A percentile compares a stretch with the other conserved stretches of the same genome.
These are phyloP conservation scores for Paecilomyces niveus DNA, from an alignment of 2,329 filamentous ascomycete genomes.

Conservation along the genomic window DNA sequence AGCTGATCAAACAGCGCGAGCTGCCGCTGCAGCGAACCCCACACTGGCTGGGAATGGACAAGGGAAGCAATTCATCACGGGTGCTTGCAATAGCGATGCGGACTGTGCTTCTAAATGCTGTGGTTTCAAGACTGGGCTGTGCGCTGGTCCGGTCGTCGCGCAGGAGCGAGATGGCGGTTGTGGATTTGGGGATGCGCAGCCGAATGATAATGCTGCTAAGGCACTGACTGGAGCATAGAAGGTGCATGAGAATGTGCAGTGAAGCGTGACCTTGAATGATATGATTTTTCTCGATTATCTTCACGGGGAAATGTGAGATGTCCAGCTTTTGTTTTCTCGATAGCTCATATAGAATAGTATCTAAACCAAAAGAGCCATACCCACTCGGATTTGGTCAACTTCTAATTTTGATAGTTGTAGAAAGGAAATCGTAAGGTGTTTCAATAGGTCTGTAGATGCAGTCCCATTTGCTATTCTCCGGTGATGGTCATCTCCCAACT, in stretches of 20 bases:
- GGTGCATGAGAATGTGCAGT: neutral
- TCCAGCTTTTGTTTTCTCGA: neutral
- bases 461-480: too few species aligned
- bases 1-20: neutral
- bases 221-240: constrained; percentile 7
- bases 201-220: constrained; percentile 25
- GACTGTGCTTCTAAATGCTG: constrained; percentile 25
- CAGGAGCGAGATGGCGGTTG: constrained; percentile 30
- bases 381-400: neutral
- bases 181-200: constrained; percentile 26
- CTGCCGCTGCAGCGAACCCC: constrained; percentile 1
- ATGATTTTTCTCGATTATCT: neutral
- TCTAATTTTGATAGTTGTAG: too few species aligned
- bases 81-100: constrained; percentile 27
- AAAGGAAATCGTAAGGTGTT: too few species aligned
- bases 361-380: neutral
- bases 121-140: constrained; percentile 16
- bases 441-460: too few species aligned
- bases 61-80: constrained; percentile 34
- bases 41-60: neutral
- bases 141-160: constrained; percentile 25
- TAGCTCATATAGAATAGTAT: neutral
- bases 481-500: too few species aligned
- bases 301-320: neutral
- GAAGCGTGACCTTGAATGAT: neutral